Base-by-base conservation (phyloP, 495 filamentous ascomycete genomes). In the Extremus antarcticus region DNA sequence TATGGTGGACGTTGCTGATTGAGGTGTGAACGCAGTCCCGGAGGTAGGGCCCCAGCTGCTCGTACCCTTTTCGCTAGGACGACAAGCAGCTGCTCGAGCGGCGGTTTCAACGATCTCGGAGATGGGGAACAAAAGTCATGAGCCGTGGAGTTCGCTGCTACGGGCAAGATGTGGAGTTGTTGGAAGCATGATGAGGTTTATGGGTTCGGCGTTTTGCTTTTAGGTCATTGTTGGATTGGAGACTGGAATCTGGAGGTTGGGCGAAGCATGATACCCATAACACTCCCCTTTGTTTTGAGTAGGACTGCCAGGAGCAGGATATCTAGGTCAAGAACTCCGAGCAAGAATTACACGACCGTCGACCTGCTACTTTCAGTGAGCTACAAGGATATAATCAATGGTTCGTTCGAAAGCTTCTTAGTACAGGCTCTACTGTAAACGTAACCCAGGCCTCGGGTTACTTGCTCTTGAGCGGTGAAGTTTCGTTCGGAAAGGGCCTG, bases 11-110 rank as follows among this genome's bases (percentile, higher is more conserved):
- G n/a, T n/a, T n/a, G n/a, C n/a, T n/a, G n/a, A n/a, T n/a, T n/a
- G n/a, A n/a, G n/a, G n/a, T n/a, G n/a, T n/a, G 29, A 13, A 7
- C 13, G 29, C 29, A 35, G 29, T 4, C 4, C 29, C 13, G 49
- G n/a, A 19, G 49, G 25, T 32, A 60, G 53, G 47, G 52, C 29
- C 16, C 15, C 53, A 9, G 55, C 57, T 2, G 55, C 57, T 24
- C 57, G 57, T 17, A 23, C 55, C n/a, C 53, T 60, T 7, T 60
- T 60, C 29, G 39, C 40, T 2, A 55, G 45, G 25, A 60, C 47
- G 8, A 38, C 48, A 21, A 60, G 53, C 40, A 53, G 47, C 35
- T 56, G 40, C 53, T 55, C 57, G 2, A 47, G 45, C n/a, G 57
- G 51, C n/a, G 57, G 43, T 1, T 54, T 45, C 8, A 51, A 59